Conservation (phyloP, 2,329 filamentous ascomycete genomes). For the Tolypocladium album region DNA sequence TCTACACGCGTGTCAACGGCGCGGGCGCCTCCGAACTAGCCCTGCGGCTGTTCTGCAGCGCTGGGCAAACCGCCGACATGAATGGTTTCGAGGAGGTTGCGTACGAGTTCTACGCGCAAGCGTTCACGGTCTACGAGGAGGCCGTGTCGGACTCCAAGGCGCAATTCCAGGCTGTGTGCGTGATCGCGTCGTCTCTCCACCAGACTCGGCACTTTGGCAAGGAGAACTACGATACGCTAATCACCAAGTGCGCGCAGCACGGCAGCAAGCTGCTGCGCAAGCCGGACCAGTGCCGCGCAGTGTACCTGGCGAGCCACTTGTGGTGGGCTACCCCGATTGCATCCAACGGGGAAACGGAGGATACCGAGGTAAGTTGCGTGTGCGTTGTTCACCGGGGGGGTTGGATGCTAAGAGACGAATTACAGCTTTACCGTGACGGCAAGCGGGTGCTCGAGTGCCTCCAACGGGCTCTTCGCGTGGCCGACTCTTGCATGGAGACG, state of each 20-base stretch:
- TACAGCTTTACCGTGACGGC: conserved; percentile 89
- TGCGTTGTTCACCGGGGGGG: background rate
- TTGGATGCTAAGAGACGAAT: background rate
- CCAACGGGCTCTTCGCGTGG: conserved; percentile 87
- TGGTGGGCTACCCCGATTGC: conserved; percentile 93
- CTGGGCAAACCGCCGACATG: conserved; percentile 86
- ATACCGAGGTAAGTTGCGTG: conserved; percentile 55
- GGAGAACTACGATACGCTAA: conserved; percentile 97
- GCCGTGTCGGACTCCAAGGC: conserved; percentile 90
- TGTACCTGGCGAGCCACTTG: conserved; percentile 90
- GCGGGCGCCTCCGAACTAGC: conserved; percentile 76
- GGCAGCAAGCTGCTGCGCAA: conserved; percentile 96
- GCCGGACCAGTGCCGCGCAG: conserved; percentile 92
- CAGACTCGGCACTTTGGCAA: conserved; percentile 84
- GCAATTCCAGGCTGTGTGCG: conserved; percentile 95
- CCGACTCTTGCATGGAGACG: conserved; percentile 98
- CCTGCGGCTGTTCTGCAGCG: conserved; percentile 80
- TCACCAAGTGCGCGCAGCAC: conserved; percentile 94
- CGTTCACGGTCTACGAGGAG: conserved; percentile 97
- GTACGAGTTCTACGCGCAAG: conserved; percentile 97
- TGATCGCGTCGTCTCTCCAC: conserved; percentile 82
- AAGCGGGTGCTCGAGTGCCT: conserved; percentile 95
- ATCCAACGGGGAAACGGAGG: conserved; percentile 67
- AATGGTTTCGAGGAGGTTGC: conserved; percentile 89
- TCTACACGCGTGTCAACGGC: conserved; percentile 75